These are phyloP conservation scores for Zostera marina DNA, from an alignment of 116 monocot species.

Conservation along the genomic window DNA sequence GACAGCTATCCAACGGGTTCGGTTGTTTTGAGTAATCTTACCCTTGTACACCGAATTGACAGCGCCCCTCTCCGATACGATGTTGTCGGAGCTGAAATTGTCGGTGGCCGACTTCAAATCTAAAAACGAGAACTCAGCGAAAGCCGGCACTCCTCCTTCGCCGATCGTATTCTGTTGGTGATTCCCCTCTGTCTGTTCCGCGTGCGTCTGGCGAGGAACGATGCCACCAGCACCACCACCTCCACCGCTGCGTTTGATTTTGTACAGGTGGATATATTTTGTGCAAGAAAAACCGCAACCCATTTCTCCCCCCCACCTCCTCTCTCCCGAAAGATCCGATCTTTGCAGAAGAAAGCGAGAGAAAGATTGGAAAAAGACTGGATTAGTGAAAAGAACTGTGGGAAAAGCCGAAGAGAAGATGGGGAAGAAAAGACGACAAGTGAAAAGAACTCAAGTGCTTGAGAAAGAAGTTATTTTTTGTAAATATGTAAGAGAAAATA, in stretches of 20 bases:
- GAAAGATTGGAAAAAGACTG: not conserved
- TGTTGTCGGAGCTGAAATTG: constrained; percentile 54
- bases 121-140: constrained; percentile 23
- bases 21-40: constrained; percentile 29
- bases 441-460: no score
- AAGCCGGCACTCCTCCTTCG: not conserved
- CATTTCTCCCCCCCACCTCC: not conserved
- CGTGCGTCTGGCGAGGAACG: not conserved
- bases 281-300: not conserved
- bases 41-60: constrained; percentile 85
- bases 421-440: no score
- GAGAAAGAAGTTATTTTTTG: no score
- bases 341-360: not conserved
- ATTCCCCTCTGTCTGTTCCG: not conserved
- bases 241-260: not conserved
- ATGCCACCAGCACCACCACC: no score
- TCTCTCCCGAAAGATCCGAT: not conserved
- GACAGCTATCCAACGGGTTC: constrained; percentile 59
- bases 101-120: constrained; percentile 62
- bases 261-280: not conserved
- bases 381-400: not conserved
- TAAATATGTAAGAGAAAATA: no score
- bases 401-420: not conserved
- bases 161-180: not conserved
- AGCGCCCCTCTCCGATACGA: constrained; percentile 87